These are phyloP conservation scores for Annona cherimola DNA, from an alignment of 164 flowering plant species.

Conservation along the genomic window DNA sequence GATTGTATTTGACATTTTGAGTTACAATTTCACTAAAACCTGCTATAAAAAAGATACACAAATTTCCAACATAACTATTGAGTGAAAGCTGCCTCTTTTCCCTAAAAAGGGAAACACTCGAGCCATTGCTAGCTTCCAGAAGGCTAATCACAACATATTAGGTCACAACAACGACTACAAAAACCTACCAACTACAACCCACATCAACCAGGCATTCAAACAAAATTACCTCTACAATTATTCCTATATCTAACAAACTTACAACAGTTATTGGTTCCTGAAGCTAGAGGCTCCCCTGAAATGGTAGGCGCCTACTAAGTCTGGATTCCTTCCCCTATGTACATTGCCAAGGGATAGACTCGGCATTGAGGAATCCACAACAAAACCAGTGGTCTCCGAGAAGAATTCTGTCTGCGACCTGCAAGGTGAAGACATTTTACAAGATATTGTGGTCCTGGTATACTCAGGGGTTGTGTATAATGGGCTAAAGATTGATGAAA, in stretches of 20 bases:
- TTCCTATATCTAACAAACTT: constrained; percentile 34
- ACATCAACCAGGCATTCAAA: constrained; percentile 27
- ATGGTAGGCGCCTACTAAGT: constrained; percentile 15
- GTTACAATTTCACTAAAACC: neutral
- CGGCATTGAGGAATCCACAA: constrained; percentile 32
- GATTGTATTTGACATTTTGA: neutral
- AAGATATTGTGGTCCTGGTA: constrained; percentile 33
- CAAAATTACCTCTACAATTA: constrained; percentile 22
- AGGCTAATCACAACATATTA: constrained; percentile 10
- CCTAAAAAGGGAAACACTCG: constrained; percentile 11
- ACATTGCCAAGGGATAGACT: constrained; percentile 22
- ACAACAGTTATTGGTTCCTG: constrained; percentile 18
- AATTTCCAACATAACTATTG: neutral
- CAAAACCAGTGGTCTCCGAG: constrained; percentile 38
- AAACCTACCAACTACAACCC: constrained; percentile 17
- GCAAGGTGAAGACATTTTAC: constrained; percentile 35
- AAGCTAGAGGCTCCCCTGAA: constrained; percentile 14
- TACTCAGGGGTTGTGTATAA: constrained; percentile 32
- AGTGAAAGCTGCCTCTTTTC: constrained; percentile 6
- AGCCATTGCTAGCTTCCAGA: constrained; percentile 15
- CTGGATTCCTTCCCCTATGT: constrained; percentile 15
- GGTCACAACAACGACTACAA: constrained; percentile 13
- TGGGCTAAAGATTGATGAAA: constrained; percentile 47
- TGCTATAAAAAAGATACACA: neutral
- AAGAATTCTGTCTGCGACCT: constrained; percentile 38